These are phyloP conservation scores for Quercus rubra DNA, from an alignment of 306 rosid species.

Conservation along the genomic window DNA sequence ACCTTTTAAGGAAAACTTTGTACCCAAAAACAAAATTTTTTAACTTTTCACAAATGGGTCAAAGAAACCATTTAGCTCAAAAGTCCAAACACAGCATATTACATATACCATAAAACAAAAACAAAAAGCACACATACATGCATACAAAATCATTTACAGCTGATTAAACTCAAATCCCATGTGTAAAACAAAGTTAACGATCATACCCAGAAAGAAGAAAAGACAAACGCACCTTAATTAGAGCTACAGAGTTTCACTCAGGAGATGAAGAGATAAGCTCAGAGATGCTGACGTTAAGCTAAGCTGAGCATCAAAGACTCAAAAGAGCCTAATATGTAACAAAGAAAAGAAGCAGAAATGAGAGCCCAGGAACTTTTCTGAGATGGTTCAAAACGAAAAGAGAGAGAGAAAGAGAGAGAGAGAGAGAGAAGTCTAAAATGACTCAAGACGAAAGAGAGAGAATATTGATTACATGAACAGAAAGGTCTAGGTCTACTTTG, in stretches of 20 bases:
- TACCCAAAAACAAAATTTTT: background rate
- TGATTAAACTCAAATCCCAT: background rate
- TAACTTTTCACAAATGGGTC: background rate
- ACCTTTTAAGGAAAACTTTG: background rate
- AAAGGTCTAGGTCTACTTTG: background rate
- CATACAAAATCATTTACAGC: background rate
- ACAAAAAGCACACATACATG: background rate
- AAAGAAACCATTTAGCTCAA: background rate
- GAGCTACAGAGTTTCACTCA: slow-evolving; percentile 8
- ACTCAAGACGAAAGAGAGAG: slow-evolving; percentile 1
- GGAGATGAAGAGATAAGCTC: background rate
- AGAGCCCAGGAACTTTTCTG: background rate
- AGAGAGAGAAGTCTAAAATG: slow-evolving; percentile 24
- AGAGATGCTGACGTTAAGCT: background rate
- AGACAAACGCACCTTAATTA: slow-evolving; percentile 14
- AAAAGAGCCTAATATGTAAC: background rate
- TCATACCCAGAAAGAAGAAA: background rate
- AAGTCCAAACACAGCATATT: background rate
- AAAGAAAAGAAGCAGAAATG: background rate
- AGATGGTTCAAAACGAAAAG: slow-evolving; percentile 14
- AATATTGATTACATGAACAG: background rate
- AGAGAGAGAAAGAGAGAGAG: background rate
- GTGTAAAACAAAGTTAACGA: background rate
- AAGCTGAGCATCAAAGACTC: background rate
- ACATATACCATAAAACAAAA: background rate